These are phyloP conservation scores for Soucietia sequanensis DNA, from an alignment of 805 yeast species.

Conservation along the genomic window DNA sequence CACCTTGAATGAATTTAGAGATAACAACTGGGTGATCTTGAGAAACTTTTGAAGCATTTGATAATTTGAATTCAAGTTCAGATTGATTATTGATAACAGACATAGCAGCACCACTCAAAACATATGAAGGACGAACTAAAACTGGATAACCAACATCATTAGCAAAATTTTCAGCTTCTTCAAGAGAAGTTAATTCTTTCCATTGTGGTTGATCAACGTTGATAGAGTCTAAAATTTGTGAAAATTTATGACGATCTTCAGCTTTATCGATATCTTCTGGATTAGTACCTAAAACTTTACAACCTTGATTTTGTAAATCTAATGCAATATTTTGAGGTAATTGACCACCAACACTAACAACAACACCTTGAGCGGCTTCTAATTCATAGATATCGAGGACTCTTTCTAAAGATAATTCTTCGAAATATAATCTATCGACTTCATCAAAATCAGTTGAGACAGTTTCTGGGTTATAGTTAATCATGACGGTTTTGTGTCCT, in stretches of 20 bases:
- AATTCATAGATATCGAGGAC: slow-evolving; percentile 96
- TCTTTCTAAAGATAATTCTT: slow-evolving; percentile 92
- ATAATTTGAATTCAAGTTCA: slow-evolving; percentile 79
- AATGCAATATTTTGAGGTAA: slow-evolving; percentile 96
- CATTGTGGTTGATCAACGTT: slow-evolving; percentile 96
- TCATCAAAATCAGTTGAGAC: slow-evolving; percentile 98
- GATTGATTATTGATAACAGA: slow-evolving; percentile 77
- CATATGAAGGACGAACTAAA: slow-evolving; percentile 95
- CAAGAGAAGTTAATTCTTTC: slow-evolving; percentile 89
- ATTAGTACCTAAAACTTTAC: slow-evolving; percentile 87
- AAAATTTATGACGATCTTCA: slow-evolving; percentile 97
- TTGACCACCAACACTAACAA: slow-evolving; percentile 97
- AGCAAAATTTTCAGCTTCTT: slow-evolving; percentile 85
- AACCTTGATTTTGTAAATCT: slow-evolving; percentile 74
- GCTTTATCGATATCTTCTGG: slow-evolving; percentile 96
- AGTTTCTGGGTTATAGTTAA: slow-evolving; percentile 97
- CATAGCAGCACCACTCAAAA: slow-evolving; percentile 98
- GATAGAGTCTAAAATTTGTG: slow-evolving; percentile 88
- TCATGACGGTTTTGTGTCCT: slow-evolving; percentile 91
- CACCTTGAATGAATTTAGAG: slow-evolving; percentile 92
- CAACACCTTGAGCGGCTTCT: slow-evolving; percentile 86
- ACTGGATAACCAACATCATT: slow-evolving; percentile 90
- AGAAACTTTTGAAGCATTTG: slow-evolving; percentile 87
- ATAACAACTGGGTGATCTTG: slow-evolving; percentile 97
- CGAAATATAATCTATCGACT: slow-evolving; percentile 95